Percentiles rank a stretch among this genome's conserved stretches.
Conservation (phyloP, 129 eudicot genomes). For the sunflower (Helianthus annuus) region DNA sequence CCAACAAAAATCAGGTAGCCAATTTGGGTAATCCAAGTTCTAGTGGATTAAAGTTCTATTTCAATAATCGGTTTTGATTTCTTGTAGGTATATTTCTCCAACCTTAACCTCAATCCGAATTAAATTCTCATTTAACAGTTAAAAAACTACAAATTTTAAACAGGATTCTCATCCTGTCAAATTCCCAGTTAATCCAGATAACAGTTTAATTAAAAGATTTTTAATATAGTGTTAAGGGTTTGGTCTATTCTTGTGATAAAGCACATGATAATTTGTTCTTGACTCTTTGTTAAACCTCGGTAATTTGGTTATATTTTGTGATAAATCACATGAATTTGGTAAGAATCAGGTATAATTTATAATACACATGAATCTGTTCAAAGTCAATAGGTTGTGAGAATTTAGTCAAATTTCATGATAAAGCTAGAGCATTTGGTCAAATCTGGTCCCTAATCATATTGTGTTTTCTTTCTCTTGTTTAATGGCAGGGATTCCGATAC, state of each 20-base stretch:
- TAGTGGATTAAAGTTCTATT: neutral
- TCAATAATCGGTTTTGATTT: neutral
- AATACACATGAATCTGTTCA: neutral
- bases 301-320: neutral
- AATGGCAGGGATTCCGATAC: constrained; percentile 82
- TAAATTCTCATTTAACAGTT: too few species aligned
- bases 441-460: neutral
- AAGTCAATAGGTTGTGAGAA: neutral
- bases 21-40: neutral
- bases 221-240: neutral
- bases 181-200: too few species aligned
- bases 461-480: neutral
- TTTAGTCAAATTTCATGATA: neutral
- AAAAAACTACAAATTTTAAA: too few species aligned
- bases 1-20: neutral
- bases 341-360: neutral
- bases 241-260: neutral
- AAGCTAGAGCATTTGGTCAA: neutral
- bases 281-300: too few species aligned
- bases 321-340: neutral
- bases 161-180: too few species aligned
- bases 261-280: neutral
- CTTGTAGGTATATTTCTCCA: neutral
- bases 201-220: neutral
- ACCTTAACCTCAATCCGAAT: neutral